Evolutionary conservation across 192 early-diverging fungal species (phyloP).

Genomic region (Backusella luteola): DNA sequence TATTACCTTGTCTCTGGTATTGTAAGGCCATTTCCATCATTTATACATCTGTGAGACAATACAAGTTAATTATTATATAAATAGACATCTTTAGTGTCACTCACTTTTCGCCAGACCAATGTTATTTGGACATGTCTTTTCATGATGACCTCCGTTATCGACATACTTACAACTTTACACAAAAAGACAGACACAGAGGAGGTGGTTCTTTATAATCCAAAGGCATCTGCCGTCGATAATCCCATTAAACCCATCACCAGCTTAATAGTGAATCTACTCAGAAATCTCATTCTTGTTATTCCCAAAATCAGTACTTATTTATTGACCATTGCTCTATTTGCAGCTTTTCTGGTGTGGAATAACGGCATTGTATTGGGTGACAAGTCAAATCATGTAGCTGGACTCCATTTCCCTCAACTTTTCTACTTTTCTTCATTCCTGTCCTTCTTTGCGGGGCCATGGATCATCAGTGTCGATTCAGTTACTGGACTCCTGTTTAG

Average conservation of each 20-base stretch:
- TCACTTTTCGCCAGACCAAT: constrained; percentile 91
- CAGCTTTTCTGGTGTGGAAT: constrained; percentile 72
- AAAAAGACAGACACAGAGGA: background rate
- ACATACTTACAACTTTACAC: constrained; percentile 14
- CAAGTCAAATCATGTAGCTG: constrained; percentile 76
- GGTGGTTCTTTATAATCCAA: constrained; percentile 24
- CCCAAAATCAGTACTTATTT: constrained; percentile 50
- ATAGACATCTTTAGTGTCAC: constrained; percentile 39
- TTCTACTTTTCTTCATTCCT: constrained; percentile 80
- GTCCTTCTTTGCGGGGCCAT: constrained; percentile 46
- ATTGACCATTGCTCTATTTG: constrained; percentile 51
- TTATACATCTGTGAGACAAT: background rate
- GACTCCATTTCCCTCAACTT: constrained; percentile 79
- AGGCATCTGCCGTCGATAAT: background rate
- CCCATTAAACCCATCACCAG: constrained; percentile 15
- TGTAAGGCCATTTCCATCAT: constrained; percentile 36
- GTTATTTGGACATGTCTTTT: constrained; percentile 83
- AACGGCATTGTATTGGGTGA: constrained; percentile 89
- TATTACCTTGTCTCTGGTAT: constrained; percentile 52
- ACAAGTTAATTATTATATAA: background rate
- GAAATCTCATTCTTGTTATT: constrained; percentile 17
- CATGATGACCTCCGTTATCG: constrained; percentile 44
- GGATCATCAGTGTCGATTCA: constrained; percentile 23
- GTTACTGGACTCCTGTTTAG: background rate
- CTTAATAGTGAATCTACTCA: constrained; percentile 21